Evolutionary conservation across 805 yeast species (phyloP).

Genomic region (Metschnikowia proteae): DNA sequence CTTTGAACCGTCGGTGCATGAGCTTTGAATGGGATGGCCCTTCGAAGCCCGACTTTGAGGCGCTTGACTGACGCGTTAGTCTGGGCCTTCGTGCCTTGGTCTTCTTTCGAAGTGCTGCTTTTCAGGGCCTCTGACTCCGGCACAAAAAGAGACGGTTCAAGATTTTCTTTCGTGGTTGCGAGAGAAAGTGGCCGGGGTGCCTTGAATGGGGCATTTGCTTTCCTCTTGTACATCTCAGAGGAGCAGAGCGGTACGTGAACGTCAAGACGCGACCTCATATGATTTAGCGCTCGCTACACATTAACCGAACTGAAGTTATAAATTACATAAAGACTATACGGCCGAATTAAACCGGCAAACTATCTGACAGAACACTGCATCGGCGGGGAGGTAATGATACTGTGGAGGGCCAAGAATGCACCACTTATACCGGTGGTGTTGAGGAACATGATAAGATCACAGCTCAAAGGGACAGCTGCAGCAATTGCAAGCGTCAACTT

Average conservation of each 20-base stretch:
- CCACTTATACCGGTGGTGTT: neutral
- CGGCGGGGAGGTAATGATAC: neutral
- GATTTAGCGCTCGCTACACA: neutral
- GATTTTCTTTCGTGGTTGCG: neutral
- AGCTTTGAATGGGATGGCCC: neutral
- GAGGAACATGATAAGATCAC: neutral
- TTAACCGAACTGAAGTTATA: neutral
- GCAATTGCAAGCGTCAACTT: too few relatives aligned
- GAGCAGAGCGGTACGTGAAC: conserved; percentile 2
- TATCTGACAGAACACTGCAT: neutral
- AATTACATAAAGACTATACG: neutral
- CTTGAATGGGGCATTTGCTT: conserved; percentile 47
- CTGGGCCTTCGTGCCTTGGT: neutral
- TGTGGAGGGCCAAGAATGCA: neutral
- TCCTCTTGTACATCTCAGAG: conserved; percentile 17
- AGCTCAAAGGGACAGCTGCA: too few relatives aligned
- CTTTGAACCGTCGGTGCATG: neutral
- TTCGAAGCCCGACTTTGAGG: neutral
- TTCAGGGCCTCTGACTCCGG: conserved; percentile 2
- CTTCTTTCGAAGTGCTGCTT: neutral
- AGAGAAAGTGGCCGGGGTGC: conserved; percentile 38
- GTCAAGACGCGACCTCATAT: neutral
- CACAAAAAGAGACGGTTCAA: conserved; percentile 1
- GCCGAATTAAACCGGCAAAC: neutral
- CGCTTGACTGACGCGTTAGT: conserved; percentile 1